Evolutionary conservation across 257 asterid genomes (phyloP), one percentile per base, ranked within the genome.

Genomic region (Gentiana dahurica): DNA sequence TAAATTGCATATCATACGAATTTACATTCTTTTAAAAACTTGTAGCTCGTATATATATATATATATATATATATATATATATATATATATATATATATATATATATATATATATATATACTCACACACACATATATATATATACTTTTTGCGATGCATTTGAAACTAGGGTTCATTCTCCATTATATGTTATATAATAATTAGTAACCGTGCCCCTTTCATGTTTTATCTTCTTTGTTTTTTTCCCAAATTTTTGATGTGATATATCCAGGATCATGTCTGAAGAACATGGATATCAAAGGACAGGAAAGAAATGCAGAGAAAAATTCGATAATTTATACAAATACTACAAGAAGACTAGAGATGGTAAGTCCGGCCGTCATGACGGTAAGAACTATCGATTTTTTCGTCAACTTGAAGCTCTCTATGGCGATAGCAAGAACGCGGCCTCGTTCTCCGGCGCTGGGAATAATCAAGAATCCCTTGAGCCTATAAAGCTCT

Each of bases 351-450:
- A 89, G 65, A 92, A 92, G 77, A 92, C 97, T 9, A 92, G 82
- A 70, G 97, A 82, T 61, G 95, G 97, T 32, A 92, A 88, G 51
- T 95, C 95, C 8, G 92, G 97, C 4, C 76, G 99, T 53, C 99
- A 92, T 66, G 97, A 92, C 49, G 99, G 99, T 8, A 92, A 92
- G 52, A 95, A 86, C 51, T 92, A 92, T 71, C 75, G 99, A 63
- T 92, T 88, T 62, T 92, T 88, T 71, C 62, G 99, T 34, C 99
- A 92, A 34, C 97, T 92, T 49, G 99, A 92, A 77, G 97, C 99
- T n/a, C 91, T 92, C 56, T 88, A 79, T 34, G 99, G 99, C 32
- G 88, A 83, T 13, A 41, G 77, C 5, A 75, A 58, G 36, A 79
- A 55, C 35, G 57, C 79, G 9, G 65, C 75, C 58, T 66, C 84